Conservation (phyloP, 257 asterid genomes). For the Linaria vulgaris region DNA sequence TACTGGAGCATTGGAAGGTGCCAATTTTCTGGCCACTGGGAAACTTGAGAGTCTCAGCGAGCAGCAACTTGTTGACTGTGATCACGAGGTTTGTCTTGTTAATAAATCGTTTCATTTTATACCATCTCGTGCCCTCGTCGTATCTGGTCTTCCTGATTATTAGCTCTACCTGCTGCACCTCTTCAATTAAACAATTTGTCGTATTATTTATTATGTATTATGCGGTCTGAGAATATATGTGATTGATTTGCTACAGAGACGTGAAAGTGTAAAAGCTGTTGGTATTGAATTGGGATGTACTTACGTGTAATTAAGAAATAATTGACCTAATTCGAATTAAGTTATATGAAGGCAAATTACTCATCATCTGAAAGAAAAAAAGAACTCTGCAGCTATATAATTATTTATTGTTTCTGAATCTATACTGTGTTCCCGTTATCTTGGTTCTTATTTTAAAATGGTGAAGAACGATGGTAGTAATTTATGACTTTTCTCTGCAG, state of each 20-base stretch:
- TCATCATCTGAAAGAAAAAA: not conserved
- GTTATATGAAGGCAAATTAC: no score
- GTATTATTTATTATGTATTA: no score
- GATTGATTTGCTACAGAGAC: no score
- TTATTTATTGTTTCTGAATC: not conserved
- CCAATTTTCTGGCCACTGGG: conserved; percentile 79
- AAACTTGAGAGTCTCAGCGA: conserved; percentile 83
- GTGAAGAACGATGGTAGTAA: not conserved
- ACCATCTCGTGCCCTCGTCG: not conserved
- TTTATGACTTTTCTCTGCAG: conserved; percentile 33
- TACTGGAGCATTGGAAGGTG: conserved; percentile 90
- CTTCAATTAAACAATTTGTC: no score
- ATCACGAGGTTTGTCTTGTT: conserved; percentile 62
- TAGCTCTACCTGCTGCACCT: not conserved
- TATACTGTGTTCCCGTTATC: not conserved
- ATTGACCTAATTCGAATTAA: no score
- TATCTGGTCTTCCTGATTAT: not conserved
- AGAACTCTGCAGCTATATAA: not conserved
- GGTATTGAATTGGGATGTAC: no score
- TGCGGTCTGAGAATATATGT: no score
- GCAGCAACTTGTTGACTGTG: conserved; percentile 94
- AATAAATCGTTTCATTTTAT: not conserved
- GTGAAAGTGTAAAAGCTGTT: no score
- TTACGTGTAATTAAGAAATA: no score
- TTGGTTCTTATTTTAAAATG: not conserved